Evolutionary conservation across 108 stramenopile species (phyloP).

Genomic region (Cylindrotheca closterium): DNA sequence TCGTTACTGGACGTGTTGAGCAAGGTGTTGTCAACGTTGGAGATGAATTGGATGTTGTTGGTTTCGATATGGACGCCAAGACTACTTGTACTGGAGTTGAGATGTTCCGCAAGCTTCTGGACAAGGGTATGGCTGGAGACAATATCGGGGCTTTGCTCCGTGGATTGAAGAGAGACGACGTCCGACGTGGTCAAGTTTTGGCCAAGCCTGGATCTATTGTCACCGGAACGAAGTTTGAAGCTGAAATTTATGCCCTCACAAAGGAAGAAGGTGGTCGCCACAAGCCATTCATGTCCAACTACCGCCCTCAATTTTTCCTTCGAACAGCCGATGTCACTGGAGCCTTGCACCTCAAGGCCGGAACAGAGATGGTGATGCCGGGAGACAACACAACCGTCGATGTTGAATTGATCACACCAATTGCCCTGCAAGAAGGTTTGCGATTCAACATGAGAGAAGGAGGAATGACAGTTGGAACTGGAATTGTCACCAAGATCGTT

Average conservation of each 20-base stretch:
- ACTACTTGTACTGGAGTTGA: slow-evolving; percentile 98
- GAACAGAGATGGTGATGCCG: slow-evolving; percentile 99
- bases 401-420: slow-evolving; percentile 92
- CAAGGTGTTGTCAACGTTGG: slow-evolving; percentile 94
- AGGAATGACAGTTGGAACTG: slow-evolving; percentile 98
- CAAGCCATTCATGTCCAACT: slow-evolving; percentile 98
- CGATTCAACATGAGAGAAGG: slow-evolving; percentile 99
- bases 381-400: slow-evolving; percentile 96
- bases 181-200: slow-evolving; percentile 95
- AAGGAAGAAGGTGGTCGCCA: slow-evolving; percentile 99
- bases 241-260: slow-evolving; percentile 95
- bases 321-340: slow-evolving; percentile 99
- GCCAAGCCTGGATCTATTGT: slow-evolving; percentile 85
- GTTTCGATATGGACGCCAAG: slow-evolving; percentile 71
- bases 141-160: slow-evolving; percentile 97
- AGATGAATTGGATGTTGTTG: slow-evolving; percentile 94
- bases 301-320: slow-evolving; percentile 99
- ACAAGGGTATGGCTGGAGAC: slow-evolving; percentile 97
- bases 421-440: slow-evolving; percentile 92
- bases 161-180: slow-evolving; percentile 96
- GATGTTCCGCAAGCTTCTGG: slow-evolving; percentile 98
- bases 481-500: slow-evolving; percentile 92
- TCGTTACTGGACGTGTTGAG: slow-evolving; percentile 98
- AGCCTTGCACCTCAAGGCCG: slow-evolving; percentile 81
- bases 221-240: slow-evolving; percentile 89